A percentile compares a stretch with the other conserved stretches of the same genome.
Conservation (phyloP, 2,329 filamentous ascomycete genomes). For the Drechslera avenae region DNA sequence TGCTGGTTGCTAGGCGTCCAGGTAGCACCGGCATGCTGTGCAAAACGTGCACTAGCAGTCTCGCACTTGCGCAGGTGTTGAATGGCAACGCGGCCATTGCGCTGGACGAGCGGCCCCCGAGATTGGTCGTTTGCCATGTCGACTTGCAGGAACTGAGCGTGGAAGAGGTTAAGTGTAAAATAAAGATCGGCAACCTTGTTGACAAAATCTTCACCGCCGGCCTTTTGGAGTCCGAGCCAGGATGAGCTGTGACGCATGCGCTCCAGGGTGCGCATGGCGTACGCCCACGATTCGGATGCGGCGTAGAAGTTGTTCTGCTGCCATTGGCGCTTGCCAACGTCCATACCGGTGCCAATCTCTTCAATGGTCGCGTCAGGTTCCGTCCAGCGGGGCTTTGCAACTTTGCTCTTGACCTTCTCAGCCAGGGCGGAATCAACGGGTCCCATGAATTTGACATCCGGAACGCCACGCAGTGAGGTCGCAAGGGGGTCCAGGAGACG, state of each 20-base stretch:
- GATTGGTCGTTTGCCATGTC: conserved; percentile 25
- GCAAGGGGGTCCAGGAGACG: conserved; percentile 29
- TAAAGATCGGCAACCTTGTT: conserved; percentile 31
- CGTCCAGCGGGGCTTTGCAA: conserved; percentile 33
- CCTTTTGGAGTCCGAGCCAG: conserved; percentile 24
- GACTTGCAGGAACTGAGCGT: conserved; percentile 30
- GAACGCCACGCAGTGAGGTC: conserved; percentile 24
- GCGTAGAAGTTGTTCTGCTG: conserved; percentile 28
- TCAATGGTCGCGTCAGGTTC: conserved; percentile 28
- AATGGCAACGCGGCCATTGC: conserved; percentile 22
- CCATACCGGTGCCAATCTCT: conserved; percentile 32
- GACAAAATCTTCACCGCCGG: conserved; percentile 31
- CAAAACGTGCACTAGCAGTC: conserved; percentile 27
- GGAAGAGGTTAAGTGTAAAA: conserved; percentile 33
- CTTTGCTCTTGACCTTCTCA: conserved; percentile 15
- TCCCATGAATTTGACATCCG: conserved; percentile 24
- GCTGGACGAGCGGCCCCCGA: conserved; percentile 1
- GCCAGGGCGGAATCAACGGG: conserved; percentile 23
- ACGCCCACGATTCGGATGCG: conserved; percentile 29
- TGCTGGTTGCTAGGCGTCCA: conserved; percentile 33
- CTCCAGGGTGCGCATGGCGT: conserved; percentile 33
- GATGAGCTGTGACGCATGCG: conserved; percentile 37
- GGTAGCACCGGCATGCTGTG: conserved; percentile 31
- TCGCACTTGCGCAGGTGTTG: conserved; percentile 30
- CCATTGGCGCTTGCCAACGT: conserved; percentile 38